Evolutionary conservation across 2,329 filamentous ascomycete species (phyloP).

Genomic region (Lachnellula arida): DNA sequence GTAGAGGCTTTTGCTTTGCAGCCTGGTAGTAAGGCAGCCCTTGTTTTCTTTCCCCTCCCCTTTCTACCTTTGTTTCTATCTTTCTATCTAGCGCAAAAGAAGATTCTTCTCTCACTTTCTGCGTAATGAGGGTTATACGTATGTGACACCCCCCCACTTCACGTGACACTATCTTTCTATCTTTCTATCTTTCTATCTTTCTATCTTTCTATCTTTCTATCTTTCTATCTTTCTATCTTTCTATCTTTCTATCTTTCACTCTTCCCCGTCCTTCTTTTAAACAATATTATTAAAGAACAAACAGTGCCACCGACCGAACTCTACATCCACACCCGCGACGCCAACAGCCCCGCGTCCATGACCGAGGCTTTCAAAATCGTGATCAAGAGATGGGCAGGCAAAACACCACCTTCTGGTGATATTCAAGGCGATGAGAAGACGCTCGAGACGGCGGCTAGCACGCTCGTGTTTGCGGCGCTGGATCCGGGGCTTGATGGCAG

Average conservation of each 20-base stretch:
- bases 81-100: too few relatives aligned
- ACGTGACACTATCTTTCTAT: too few relatives aligned
- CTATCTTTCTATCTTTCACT: not conserved
- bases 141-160: too few relatives aligned
- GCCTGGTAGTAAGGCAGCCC: constrained; percentile 21
- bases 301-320: not conserved
- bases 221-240: too few relatives aligned
- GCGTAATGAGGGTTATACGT: too few relatives aligned
- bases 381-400: not conserved
- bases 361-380: not conserved
- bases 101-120: too few relatives aligned
- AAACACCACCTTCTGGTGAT: not conserved
- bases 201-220: too few relatives aligned
- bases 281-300: not conserved
- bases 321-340: not conserved
- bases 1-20: constrained; percentile 29
- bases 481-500: not conserved
- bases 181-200: too few relatives aligned
- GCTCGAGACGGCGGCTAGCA: not conserved
- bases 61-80: too few relatives aligned
- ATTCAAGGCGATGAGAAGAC: not conserved
- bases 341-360: not conserved
- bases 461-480: not conserved
- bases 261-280: not conserved
- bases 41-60: not conserved